Base-by-base conservation (phyloP, 176 grass and related monocot genomes). In the Carex kokanica region DNA sequence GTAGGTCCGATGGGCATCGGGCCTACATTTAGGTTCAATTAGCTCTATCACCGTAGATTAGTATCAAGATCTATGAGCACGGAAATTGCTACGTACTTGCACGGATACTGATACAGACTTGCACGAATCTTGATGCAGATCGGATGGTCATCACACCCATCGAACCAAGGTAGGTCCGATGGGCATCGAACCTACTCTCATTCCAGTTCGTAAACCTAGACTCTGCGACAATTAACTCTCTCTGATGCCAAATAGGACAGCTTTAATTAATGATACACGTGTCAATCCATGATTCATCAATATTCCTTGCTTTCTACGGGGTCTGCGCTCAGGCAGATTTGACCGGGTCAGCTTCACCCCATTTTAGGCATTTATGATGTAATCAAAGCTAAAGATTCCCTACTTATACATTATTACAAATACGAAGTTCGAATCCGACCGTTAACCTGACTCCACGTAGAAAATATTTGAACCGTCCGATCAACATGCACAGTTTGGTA, bases 351-450 rank as follows among this genome's bases (percentile, higher is more conserved):
- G 45, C 25, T 25, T 24, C 0, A 62, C 55, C 27, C 9, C 45
- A 47, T 47, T 47, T 47, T 49, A 49, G 45, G 7, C 78, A 62
- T 81, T 81, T 81, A 40, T 63, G 18, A 43, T 20, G 21, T 81
- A 41, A 63, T 81, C 57, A 43, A 81, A 81, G 8, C 34, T 38
- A 18, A 81, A 78, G 73, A 78, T 78, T 56, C 73, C 55, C 11
- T 55, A 20, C 27, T 78, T 34, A 40, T 68, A 67, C 3, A 68
- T 68, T 38, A 68, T 6, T 40, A 68, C 63, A 15, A 4, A 32
- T n/a, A 60, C 15, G 20, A 20, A 60, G n/a, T 10, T 2, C 20
- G n/a, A 8, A 63, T 63, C 23, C 4, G 21, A 63, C 24, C 60
- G 4, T 29, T 23, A 9, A 27, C 3, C 23, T 29, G 59, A 49